Conservation (phyloP, 768 basidiomycete genomes). For the Panaeolus cyanescens region DNA sequence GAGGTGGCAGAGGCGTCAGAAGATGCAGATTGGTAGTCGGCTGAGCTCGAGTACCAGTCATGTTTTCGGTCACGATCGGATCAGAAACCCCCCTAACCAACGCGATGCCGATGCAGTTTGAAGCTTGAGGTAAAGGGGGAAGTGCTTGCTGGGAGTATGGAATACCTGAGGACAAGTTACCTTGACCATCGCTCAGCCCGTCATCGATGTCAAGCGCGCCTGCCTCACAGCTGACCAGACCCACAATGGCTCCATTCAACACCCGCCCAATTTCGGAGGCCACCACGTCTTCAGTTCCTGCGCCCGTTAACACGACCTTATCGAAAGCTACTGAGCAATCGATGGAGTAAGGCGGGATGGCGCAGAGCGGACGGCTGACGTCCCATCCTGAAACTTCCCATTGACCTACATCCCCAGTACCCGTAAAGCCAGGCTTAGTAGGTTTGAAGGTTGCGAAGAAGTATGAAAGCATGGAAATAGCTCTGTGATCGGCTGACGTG, state of each 20-base stretch:
- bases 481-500: constrained; percentile 70
- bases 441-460: constrained; percentile 54
- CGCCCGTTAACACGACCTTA: constrained; percentile 65
- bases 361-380: constrained; percentile 66
- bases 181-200: constrained; percentile 10
- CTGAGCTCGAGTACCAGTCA: not conserved
- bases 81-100: constrained; percentile 61
- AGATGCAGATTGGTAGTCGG: constrained; percentile 53
- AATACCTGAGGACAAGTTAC: constrained; percentile 22
- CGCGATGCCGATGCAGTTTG: constrained; percentile 74
- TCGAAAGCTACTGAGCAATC: constrained; percentile 59
- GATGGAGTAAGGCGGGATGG: constrained; percentile 73
- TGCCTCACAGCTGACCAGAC: constrained; percentile 58
- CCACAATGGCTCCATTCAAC: constrained; percentile 82
- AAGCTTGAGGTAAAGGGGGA: constrained; percentile 58
- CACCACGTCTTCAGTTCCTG: constrained; percentile 80
- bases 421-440: constrained; percentile 13
- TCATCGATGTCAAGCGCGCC: constrained; percentile 33
- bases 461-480: constrained; percentile 73
- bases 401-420: constrained; percentile 26
- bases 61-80: not conserved
- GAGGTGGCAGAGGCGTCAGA: constrained; percentile 73
- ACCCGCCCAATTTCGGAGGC: constrained; percentile 67
- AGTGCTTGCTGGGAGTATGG: constrained; percentile 61
- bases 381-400: constrained; percentile 59